Evolutionary conservation across 163 green algal genomes (phyloP), one percentile per base, ranked within the genome.

Genomic region (Chlorella variabilis): DNA sequence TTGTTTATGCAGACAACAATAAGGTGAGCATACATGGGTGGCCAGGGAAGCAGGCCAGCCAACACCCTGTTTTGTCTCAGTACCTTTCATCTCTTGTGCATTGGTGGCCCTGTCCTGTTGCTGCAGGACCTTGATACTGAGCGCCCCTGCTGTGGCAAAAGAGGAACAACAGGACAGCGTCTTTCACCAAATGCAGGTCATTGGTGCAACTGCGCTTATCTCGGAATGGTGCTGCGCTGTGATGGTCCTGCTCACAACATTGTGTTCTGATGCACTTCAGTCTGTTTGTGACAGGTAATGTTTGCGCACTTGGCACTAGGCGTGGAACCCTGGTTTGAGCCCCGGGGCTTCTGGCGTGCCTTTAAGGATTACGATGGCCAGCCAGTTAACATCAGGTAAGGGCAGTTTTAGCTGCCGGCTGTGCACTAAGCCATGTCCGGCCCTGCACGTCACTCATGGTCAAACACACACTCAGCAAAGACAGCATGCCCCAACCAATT

Each of bases 291-390:
- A 6, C 92, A 98, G 92, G 70, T 34, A 25, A 91, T 96, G 75
- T 96, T 98, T 89, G 92, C 83, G 8, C 77, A 93, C 68, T 87
- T 98, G 81, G 83, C 87, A 20, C 77, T 91, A 23, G 88, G 90
- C n/a, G 74, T 86, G 15, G 51, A 83, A 42, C 79, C 87, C 21
- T 90, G 73, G 41, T 91, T 82, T 82, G 75, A 86, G 25, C 96
- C 96, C 0, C 54, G 69, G 3, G 87, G 78, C 69, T 98, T 98
- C 84, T 98, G 95, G 93, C 62, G 82, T 4, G 86, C 91, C 0
- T 98, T 97, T 86, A 96, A 96, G 78, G 95, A 98, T 85, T 97
- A 97, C 77, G 96, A 99, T 81, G 96, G 95, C 1, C 74, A 93
- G 83, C 90, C 92, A 17, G 89, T 98, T 23, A 94, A 99, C 85